phyloP scores from a whole-genome alignment of 345 rosid genomes.

The Salix udensis region DNA sequence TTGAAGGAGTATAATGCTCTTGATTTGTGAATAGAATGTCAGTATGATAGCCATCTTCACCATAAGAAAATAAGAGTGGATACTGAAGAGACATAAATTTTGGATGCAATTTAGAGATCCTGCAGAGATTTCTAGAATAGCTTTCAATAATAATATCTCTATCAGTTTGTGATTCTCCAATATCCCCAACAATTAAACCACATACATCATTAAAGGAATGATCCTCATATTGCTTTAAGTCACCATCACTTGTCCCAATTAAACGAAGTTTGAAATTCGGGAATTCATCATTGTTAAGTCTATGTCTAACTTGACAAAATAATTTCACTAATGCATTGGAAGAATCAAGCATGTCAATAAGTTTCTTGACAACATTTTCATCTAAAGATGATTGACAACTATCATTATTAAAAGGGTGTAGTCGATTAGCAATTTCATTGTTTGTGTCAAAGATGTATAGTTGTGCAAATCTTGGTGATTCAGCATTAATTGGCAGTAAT shows the following conservation, averaged over 20 bases:
- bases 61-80: background rate
- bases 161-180: background rate
- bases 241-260: background rate
- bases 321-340: background rate
- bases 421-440: background rate
- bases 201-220: background rate
- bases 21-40: background rate
- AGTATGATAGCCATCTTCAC: background rate
- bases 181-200: background rate
- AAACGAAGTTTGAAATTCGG: background rate
- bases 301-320: background rate
- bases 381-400: background rate
- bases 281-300: background rate
- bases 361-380: background rate
- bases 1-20: background rate
- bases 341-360: background rate
- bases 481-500: background rate
- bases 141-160: background rate
- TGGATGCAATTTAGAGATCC: background rate
- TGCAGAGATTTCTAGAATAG: fast-evolving
- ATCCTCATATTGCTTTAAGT: background rate
- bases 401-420: background rate
- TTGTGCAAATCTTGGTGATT: background rate
- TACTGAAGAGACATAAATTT: background rate
- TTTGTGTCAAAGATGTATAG: slow-evolving; percentile 2